Conservation (phyloP, 2,329 filamentous ascomycete species). For the Fonsecaea multimorphosa region DNA sequence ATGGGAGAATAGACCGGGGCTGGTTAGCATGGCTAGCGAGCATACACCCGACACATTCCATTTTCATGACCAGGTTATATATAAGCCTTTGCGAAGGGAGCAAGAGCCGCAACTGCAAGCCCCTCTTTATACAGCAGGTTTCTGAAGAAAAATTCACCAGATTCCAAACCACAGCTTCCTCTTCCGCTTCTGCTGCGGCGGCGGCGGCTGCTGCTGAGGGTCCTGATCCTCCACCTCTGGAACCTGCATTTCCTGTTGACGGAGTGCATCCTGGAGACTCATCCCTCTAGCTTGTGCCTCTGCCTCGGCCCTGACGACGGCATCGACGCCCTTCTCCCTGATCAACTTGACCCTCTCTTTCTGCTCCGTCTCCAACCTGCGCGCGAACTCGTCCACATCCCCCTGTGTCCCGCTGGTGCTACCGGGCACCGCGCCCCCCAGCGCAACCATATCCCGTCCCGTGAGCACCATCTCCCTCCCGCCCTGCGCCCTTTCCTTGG, state of each 20-base stretch:
- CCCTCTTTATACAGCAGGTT: no score
- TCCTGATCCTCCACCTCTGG: neutral
- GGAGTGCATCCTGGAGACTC: neutral
- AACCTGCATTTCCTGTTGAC: neutral
- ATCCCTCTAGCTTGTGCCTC: neutral
- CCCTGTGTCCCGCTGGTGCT: conserved; percentile 23
- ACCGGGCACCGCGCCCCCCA: conserved; percentile 33
- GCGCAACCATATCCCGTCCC: conserved; percentile 43
- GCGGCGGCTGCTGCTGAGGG: neutral
- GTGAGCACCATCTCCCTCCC: conserved; percentile 38
- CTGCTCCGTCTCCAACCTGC: conserved; percentile 21
- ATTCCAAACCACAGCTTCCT: conserved; percentile 40
- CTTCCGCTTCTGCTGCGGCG: conserved; percentile 30
- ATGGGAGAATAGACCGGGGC: no score
- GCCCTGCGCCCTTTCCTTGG: conserved; percentile 44
- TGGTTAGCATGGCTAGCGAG: no score
- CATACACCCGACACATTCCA: no score
- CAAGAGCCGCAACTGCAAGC: no score
- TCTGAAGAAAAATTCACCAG: conserved; percentile 25
- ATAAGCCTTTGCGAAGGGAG: no score
- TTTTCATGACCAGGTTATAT: no score
- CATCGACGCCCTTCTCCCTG: conserved; percentile 14
- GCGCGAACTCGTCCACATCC: conserved; percentile 30
- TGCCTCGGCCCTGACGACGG: conserved; percentile 10
- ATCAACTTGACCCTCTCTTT: conserved; percentile 3